Conservation (phyloP, 208 protist genomes). For the Leishmania tropica region DNA sequence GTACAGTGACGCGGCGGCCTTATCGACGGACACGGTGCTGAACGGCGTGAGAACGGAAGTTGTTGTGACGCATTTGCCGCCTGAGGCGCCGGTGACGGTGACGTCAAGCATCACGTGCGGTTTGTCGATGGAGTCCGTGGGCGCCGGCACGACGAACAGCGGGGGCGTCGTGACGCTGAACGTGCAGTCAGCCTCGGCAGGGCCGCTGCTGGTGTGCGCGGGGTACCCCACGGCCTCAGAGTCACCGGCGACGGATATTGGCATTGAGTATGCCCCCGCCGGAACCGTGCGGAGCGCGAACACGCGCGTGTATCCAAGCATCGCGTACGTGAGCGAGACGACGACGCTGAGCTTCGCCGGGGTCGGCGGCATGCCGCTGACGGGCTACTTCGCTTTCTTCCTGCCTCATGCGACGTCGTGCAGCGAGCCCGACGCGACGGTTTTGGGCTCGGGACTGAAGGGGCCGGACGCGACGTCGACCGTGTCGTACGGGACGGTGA, state of each 20-base stretch:
- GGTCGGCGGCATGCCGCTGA: neutral
- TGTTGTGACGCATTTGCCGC: constrained; percentile 26
- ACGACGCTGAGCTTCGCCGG: constrained; percentile 11
- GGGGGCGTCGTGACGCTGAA: constrained; percentile 20
- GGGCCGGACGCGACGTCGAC: constrained; percentile 4
- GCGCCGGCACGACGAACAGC: constrained; percentile 16
- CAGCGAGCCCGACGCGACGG: neutral
- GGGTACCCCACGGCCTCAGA: constrained; percentile 33
- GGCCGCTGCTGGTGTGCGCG: constrained; percentile 41
- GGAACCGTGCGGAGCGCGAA: constrained; percentile 28
- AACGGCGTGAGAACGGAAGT: constrained; percentile 17
- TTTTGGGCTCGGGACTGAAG: neutral
- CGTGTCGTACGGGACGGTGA: constrained; percentile 7
- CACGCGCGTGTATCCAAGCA: constrained; percentile 22
- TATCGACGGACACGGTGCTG: constrained; percentile 30
- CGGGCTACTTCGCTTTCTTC: neutral
- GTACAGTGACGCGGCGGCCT: constrained; percentile 33
- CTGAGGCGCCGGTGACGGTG: constrained; percentile 30
- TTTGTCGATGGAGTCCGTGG: constrained; percentile 5
- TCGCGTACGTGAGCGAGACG: constrained; percentile 25
- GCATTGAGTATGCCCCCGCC: constrained; percentile 24
- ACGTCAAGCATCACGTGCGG: constrained; percentile 13
- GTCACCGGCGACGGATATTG: neutral
- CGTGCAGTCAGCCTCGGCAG: constrained; percentile 19
- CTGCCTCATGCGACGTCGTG: neutral